These are phyloP conservation scores for Podospora pseudoanserina DNA, from an alignment of 495 filamentous ascomycete genomes.

Conservation along the genomic window DNA sequence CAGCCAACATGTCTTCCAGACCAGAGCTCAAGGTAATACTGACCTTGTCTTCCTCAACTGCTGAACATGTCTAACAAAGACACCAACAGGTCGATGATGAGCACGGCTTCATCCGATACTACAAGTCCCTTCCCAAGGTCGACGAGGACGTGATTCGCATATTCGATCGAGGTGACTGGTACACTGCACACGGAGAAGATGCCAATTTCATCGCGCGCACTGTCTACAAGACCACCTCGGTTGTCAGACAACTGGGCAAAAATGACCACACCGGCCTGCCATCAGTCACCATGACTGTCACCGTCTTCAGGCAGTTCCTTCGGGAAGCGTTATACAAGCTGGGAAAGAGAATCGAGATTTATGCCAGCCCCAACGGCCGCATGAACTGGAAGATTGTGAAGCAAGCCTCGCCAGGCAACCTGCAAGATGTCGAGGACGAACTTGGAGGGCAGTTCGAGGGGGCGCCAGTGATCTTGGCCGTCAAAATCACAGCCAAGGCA, in stretches of 20 bases:
- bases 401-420: slow-evolving; percentile 89
- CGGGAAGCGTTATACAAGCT: slow-evolving; percentile 89
- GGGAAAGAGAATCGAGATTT: slow-evolving; percentile 88
- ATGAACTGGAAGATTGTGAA: slow-evolving; percentile 90
- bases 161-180: slow-evolving; percentile 93
- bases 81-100: slow-evolving; percentile 76
- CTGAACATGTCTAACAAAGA: background rate
- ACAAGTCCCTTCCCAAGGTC: slow-evolving; percentile 68
- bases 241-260: slow-evolving; percentile 81
- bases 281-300: slow-evolving; percentile 89
- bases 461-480: slow-evolving; percentile 88
- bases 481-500: slow-evolving; percentile 86
- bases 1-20: slow-evolving; percentile 71
- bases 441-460: slow-evolving; percentile 82
- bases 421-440: slow-evolving; percentile 97
- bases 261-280: slow-evolving; percentile 77
- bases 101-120: slow-evolving; percentile 91
- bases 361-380: slow-evolving; percentile 65
- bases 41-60: background rate
- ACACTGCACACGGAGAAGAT: slow-evolving; percentile 89
- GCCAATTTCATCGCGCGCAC: slow-evolving; percentile 91
- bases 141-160: slow-evolving; percentile 75
- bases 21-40: slow-evolving; percentile 76
- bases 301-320: slow-evolving; percentile 92
- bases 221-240: slow-evolving; percentile 97